phyloP scores from a whole-genome alignment of 108 stramenopile species.

The Epithemia pelagica region DNA sequence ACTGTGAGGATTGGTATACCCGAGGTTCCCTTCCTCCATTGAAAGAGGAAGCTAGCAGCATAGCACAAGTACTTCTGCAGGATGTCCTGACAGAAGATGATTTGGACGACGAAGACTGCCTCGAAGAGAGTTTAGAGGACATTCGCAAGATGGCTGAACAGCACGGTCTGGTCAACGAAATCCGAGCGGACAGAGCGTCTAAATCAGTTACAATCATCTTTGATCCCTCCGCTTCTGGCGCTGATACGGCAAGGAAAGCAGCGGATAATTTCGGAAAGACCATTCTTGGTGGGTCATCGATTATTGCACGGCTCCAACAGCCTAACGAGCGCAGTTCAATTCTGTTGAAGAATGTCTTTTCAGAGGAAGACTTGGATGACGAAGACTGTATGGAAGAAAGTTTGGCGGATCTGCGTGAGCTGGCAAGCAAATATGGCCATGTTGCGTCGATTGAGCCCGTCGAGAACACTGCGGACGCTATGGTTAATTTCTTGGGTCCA shows the following conservation, averaged over 20 bases:
- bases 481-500: neutral
- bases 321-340: neutral
- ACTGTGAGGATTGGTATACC: neutral
- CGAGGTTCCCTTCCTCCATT: neutral
- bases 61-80: constrained; percentile 14
- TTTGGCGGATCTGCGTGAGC: constrained; percentile 49
- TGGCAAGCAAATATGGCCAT: constrained; percentile 27
- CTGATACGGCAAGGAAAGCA: neutral
- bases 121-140: constrained; percentile 63
- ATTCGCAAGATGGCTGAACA: constrained; percentile 39
- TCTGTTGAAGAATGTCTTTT: constrained; percentile 39
- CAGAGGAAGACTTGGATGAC: constrained; percentile 74
- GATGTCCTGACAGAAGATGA: constrained; percentile 78
- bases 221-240: neutral
- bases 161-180: constrained; percentile 15
- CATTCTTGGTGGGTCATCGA: neutral
- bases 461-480: neutral
- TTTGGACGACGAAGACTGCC: constrained; percentile 67
- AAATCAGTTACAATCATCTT: neutral
- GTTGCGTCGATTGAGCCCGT: neutral
- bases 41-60: neutral
- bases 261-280: neutral
- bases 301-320: neutral
- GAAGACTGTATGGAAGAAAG: constrained; percentile 69
- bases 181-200: constrained; percentile 8